Evolutionary conservation across 192 early-diverging fungal species (phyloP), one percentile per base, ranked within the genome.

Genomic region (Coemansia sp.): DNA sequence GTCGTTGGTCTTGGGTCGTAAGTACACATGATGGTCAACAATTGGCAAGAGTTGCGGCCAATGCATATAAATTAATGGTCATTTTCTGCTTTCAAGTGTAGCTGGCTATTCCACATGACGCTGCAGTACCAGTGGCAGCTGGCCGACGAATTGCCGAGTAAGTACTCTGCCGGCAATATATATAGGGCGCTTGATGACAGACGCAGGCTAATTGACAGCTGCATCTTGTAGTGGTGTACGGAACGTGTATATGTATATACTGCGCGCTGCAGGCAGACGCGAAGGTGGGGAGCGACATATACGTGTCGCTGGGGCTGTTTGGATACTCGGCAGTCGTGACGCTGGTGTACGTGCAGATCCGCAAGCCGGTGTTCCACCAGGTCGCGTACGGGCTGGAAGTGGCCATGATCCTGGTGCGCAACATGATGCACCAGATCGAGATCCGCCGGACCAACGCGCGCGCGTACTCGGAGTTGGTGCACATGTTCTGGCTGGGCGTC

Each of bases 141-240:
- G 41, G 62, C 83, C 49, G 90, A 92, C 67, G 90, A 92, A 67
- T 64, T 92, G 23, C 90, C 90, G 34, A 92, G 70, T 73, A 73
- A 65, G 70, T 66, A 50, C 19, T 32, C 19, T 28, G 11, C 25
- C 5, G 3, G 45, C 14, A 14, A 27, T n/a, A n/a, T n/a, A n/a
- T n/a, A n/a, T n/a, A n/a, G n/a, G n/a, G n/a, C n/a, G n/a, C n/a
- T 28, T 46, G 34, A 36, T 36, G 11, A 14, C 9, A 5, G 34
- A 36, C 10, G 41, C 15, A 26, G 12, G 15, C 12, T 46, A 46
- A 46, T 46, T 46, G n/a, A 11, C 12, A 3, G 21, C 22, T 36
- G 12, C 11, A 26, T 8, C 44, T 46, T 53, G 25, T 74, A 74
- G 71, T 86, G 83, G 75, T 83, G 34, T 85, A 85, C 60, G 75